These are phyloP conservation scores for Ceratocystis huliohia DNA, from an alignment of 2,329 filamentous ascomycete genomes.

Conservation along the genomic window DNA sequence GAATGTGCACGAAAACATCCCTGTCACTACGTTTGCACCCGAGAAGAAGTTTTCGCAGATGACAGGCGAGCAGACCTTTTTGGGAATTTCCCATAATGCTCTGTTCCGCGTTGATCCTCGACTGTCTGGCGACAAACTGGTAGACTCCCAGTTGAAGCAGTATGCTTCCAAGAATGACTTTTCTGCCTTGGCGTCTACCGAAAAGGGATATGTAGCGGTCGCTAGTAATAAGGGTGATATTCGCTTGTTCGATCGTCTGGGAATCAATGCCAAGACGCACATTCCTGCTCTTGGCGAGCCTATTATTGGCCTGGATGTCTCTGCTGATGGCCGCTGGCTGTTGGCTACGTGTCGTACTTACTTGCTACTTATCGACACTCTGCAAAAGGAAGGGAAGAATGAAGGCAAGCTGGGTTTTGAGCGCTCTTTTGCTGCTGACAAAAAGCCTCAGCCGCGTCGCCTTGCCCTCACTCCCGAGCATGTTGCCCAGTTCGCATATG, in stretches of 20 bases:
- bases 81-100: conserved; percentile 85
- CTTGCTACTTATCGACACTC: conserved; percentile 78
- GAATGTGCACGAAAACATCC: conserved; percentile 95
- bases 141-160: conserved; percentile 86
- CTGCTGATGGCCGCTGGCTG: conserved; percentile 90
- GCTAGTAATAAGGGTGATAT: conserved; percentile 97
- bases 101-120: conserved; percentile 90
- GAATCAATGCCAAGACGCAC: conserved; percentile 94
- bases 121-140: conserved; percentile 78
- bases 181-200: conserved; percentile 83
- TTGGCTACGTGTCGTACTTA: conserved; percentile 91
- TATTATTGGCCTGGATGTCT: conserved; percentile 89
- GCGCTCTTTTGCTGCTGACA: conserved; percentile 78
- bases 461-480: conserved; percentile 81
- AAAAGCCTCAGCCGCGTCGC: conserved; percentile 84
- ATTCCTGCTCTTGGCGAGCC: conserved; percentile 90
- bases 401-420: conserved; percentile 98
- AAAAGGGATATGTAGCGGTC: conserved; percentile 92
- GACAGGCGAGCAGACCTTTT: conserved; percentile 87
- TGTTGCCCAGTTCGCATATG: conserved; percentile 93
- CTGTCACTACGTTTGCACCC: conserved; percentile 79
- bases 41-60: conserved; percentile 98
- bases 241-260: conserved; percentile 86
- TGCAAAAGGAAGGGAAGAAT: conserved; percentile 89
- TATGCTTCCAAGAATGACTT: conserved; percentile 97